These are phyloP conservation scores for Neoboletus magnificus DNA, from an alignment of 768 basidiomycete species.

Conservation along the genomic window DNA sequence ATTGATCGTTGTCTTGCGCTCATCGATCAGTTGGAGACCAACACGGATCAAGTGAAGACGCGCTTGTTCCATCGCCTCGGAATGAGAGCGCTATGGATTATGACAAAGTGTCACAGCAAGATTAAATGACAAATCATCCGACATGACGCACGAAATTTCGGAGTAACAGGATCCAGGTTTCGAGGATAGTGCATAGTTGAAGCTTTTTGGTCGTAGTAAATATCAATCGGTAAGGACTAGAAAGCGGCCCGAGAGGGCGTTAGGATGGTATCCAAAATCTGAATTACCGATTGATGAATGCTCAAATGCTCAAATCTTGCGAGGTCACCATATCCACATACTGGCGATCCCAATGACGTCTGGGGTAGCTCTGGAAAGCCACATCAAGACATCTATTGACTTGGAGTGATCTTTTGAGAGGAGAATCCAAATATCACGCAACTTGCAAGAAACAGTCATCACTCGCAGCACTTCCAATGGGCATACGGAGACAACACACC, in stretches of 20 bases:
- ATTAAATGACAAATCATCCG: constrained; percentile 1
- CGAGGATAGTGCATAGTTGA: constrained; percentile 49
- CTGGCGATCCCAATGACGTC: constrained; percentile 78
- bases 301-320: background rate
- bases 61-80: constrained; percentile 41
- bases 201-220: constrained; percentile 53
- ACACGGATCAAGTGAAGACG: constrained; percentile 49
- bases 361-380: constrained; percentile 65
- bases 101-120: constrained; percentile 5
- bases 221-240: constrained; percentile 52
- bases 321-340: constrained; percentile 14
- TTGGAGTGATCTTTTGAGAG: constrained; percentile 19
- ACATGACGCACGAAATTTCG: constrained; percentile 43
- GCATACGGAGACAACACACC: constrained; percentile 30
- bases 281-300: constrained; percentile 7
- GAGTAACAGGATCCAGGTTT: constrained; percentile 56
- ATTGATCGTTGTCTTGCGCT: constrained; percentile 42
- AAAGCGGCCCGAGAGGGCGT: constrained; percentile 49
- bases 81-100: constrained; percentile 42
- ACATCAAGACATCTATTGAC: constrained; percentile 56
- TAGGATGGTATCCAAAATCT: constrained; percentile 57
- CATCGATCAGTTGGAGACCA: constrained; percentile 49
- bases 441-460: constrained; percentile 26
- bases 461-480: background rate
- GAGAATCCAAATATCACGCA: constrained; percentile 44